phyloP scores from a whole-genome alignment of 495 filamentous ascomycete species.

The Hyaloscypha hepaticicola region DNA sequence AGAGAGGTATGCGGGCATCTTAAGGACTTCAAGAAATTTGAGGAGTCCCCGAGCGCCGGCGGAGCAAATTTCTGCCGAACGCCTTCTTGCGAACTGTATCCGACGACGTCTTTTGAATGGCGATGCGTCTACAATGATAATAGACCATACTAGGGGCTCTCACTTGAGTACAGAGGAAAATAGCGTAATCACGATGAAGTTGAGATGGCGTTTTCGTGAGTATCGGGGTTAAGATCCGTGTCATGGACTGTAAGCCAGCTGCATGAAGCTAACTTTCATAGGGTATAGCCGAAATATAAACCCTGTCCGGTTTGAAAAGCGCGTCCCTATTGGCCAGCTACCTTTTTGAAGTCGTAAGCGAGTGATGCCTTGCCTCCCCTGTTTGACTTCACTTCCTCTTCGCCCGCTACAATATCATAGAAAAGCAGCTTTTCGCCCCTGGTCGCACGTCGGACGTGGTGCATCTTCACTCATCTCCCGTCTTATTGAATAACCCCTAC shows the following conservation, averaged over 20 bases:
- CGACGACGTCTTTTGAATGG: background rate
- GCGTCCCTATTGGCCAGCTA: background rate
- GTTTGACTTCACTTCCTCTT: background rate
- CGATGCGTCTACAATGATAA: background rate
- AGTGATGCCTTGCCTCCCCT: background rate
- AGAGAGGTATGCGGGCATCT: no score
- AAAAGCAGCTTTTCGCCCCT: background rate
- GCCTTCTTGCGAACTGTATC: background rate
- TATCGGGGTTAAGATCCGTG: background rate
- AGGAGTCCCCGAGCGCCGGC: background rate
- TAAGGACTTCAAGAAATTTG: background rate
- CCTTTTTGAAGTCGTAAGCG: background rate
- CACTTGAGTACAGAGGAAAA: background rate
- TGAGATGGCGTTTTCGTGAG: background rate
- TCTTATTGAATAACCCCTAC: background rate
- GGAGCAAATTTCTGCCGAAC: background rate
- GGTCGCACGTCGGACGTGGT: background rate
- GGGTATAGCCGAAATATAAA: background rate
- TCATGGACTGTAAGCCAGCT: conserved; percentile 20
- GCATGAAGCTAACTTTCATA: conserved; percentile 17
- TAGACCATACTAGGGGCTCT: background rate
- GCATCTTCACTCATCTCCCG: background rate
- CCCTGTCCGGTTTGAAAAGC: background rate
- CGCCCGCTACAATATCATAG: background rate
- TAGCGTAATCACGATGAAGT: background rate